phyloP scores from a whole-genome alignment of 495 filamentous ascomycete genomes.

The Cercophora samala region DNA sequence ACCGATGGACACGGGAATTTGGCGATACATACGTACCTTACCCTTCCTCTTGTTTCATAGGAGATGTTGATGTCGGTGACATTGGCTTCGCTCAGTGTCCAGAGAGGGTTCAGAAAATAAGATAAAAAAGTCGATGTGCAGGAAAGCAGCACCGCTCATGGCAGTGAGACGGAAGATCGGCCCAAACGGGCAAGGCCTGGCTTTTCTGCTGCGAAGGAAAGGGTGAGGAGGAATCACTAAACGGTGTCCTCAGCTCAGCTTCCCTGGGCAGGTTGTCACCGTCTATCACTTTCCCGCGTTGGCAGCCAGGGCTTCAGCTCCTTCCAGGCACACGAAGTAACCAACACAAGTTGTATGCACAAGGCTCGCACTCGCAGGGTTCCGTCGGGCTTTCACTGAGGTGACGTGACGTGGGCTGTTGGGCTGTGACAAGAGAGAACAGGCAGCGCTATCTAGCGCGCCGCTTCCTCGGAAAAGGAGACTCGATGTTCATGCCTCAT shows the following conservation, averaged over 20 bases:
- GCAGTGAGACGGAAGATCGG: conserved; percentile 6
- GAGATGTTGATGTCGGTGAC: conserved; percentile 4
- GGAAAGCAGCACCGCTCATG: not conserved
- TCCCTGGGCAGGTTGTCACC: not conserved
- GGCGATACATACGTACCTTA: not conserved
- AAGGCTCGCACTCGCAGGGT: too few relatives aligned
- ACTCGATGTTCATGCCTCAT: not conserved
- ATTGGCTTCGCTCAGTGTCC: not conserved
- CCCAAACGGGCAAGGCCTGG: conserved; percentile 5
- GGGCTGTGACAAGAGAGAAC: not conserved
- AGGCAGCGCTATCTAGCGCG: not conserved
- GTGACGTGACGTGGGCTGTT: too few relatives aligned
- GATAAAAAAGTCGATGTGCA: not conserved
- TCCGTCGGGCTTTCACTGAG: too few relatives aligned
- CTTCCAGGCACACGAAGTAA: not conserved
- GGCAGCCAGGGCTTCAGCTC: not conserved
- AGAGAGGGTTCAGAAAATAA: not conserved
- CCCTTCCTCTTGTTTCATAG: conserved; percentile 2
- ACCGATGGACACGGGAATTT: too few relatives aligned
- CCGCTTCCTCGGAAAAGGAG: not conserved
- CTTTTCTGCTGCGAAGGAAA: not conserved
- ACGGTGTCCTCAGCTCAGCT: conserved; percentile 1
- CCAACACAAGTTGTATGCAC: not conserved
- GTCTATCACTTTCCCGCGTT: not conserved
- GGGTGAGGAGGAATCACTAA: not conserved